Conservation (phyloP, 1,284 basidiomycete species). For the Entoloma clypeatum region DNA sequence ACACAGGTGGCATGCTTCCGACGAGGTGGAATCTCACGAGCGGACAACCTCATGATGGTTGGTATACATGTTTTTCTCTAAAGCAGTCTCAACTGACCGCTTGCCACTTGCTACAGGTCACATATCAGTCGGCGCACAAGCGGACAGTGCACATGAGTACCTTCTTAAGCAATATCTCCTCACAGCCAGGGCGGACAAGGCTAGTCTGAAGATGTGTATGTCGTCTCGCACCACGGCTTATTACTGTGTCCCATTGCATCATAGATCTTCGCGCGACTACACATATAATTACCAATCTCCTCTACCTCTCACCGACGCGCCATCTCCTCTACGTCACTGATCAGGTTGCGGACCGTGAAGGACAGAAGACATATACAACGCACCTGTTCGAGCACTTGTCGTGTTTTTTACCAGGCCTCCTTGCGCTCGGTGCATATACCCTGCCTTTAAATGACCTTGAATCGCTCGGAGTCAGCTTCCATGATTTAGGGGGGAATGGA, state of each 20-base stretch:
- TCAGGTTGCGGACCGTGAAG: conserved; percentile 27
- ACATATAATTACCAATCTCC: conserved; percentile 58
- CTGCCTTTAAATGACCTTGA: conserved; percentile 51
- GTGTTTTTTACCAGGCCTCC: conserved; percentile 75
- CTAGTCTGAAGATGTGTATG: conserved; percentile 45
- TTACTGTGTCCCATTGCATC: neutral
- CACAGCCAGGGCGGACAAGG: conserved; percentile 50
- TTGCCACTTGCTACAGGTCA: conserved; percentile 30
- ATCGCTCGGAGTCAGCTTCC: conserved; percentile 39
- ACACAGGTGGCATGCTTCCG: conserved; percentile 39
- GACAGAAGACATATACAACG: conserved; percentile 31
- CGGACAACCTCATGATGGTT: conserved; percentile 37
- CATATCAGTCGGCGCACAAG: conserved; percentile 59
- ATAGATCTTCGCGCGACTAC: conserved; percentile 61
- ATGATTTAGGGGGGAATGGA: conserved; percentile 28
- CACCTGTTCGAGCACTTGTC: conserved; percentile 71
- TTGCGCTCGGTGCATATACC: conserved; percentile 65
- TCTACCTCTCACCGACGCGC: conserved; percentile 64
- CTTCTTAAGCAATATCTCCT: conserved; percentile 55
- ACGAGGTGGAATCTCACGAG: conserved; percentile 37
- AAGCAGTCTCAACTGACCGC: conserved; percentile 30
- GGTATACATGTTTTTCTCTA: neutral
- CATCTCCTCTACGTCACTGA: conserved; percentile 71
- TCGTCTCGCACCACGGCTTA: neutral
- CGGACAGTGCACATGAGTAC: conserved; percentile 76